Evolutionary conservation across 148 eudicot genomes (phyloP).

Genomic region (Rhododendron simsii): DNA sequence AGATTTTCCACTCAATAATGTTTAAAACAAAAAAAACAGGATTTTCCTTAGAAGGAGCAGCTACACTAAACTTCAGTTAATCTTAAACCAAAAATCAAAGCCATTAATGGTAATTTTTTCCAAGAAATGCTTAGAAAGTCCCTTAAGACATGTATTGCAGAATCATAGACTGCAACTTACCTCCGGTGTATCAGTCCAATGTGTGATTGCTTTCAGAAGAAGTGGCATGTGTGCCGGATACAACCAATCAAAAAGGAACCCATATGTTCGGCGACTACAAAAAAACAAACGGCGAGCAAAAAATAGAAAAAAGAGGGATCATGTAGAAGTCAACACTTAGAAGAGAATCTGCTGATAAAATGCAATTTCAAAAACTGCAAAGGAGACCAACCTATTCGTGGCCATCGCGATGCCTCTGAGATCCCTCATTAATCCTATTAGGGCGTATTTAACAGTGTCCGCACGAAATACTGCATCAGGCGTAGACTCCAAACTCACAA

Average conservation of each 20-base stretch:
- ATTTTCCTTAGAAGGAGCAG: neutral
- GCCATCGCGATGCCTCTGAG: conserved; percentile 96
- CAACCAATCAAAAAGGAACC: conserved; percentile 93
- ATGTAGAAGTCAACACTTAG: conserved; percentile 15
- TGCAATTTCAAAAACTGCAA: neutral
- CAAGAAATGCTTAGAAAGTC: neutral
- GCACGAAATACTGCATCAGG: conserved; percentile 80
- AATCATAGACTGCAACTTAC: conserved; percentile 29
- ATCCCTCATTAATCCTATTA: conserved; percentile 92
- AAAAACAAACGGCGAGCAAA: neutral
- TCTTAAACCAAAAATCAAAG: neutral
- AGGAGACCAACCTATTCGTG: conserved; percentile 61
- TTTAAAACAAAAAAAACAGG: neutral
- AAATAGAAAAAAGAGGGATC: conserved; percentile 9
- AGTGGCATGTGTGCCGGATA: conserved; percentile 89
- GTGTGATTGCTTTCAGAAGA: conserved; percentile 83
- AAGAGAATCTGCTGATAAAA: neutral
- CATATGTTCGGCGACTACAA: conserved; percentile 83
- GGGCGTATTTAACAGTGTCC: conserved; percentile 69
- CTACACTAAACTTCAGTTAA: neutral
- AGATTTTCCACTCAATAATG: neutral
- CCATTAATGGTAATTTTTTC: neutral
- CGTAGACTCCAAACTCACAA: conserved; percentile 63
- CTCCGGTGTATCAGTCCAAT: conserved; percentile 99
- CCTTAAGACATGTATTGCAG: neutral